Evolutionary conservation across 139 green algal species (phyloP), one percentile per base, ranked within the genome.

Genomic region (Chlorella sp.): DNA sequence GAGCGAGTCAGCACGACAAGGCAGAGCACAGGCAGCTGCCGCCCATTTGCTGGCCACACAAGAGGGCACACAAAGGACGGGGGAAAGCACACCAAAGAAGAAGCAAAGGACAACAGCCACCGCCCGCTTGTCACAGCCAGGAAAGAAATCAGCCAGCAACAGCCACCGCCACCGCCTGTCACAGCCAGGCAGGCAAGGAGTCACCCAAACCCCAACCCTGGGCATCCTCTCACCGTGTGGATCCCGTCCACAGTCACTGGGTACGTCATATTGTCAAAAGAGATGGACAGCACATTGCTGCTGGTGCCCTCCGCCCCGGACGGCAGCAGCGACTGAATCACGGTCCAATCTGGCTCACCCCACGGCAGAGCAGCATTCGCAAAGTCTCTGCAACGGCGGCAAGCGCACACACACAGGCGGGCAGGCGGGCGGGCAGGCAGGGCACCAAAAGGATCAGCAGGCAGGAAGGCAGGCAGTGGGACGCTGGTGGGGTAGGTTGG

Each of bases 221-320:
- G 7, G 3, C 14, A n/a, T 24, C 30, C 15, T 37, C 83, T 76
- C 12, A 96, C 94, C n/a, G 94, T 96, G 85, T 96, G 93, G n/a
- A 96, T 81, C 24, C 92, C 90, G 3, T 96, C 94, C n/a, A 96
- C 88, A 28, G 92, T 96, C 3, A 96, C 92, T 0, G 92, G 91
- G 80, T 96, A 96, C 24, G 90, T 91, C 87, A 92, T 91, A 34
- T 94, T 93, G 85, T 96, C 94, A 83, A 96, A 92, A 86, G 94
- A 86, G 66, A 95, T 24, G 36, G 24, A 76, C 75, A 60, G 26
- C 40, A 86, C 83, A 68, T 85, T 79, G 60, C 24, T n/a, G 39
- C 40, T 32, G 0, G 39, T 53, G 28, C 79, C 87, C 5, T 76
- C 14, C 28, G 42, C 81, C 36, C 36, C 36, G 73, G 80, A 21